Evolutionary conservation across 371 early-diverging fungal species (phyloP).

Genomic region (Apophysomyces ossiformis): DNA sequence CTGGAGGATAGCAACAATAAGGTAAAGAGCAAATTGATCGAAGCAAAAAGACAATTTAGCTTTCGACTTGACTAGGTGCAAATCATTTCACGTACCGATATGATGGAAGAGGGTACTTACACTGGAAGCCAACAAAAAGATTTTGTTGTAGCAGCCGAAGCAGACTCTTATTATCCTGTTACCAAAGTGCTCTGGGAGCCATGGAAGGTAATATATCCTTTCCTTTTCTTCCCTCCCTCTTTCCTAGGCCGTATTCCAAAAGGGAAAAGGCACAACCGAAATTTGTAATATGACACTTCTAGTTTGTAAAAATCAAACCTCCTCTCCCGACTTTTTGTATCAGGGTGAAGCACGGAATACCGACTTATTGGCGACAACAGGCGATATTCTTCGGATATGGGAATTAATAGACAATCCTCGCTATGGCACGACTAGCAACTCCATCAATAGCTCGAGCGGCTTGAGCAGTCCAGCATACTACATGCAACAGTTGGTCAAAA

Average conservation of each 20-base stretch:
- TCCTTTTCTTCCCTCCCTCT: constrained; percentile 1
- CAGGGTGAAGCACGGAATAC: constrained; percentile 33
- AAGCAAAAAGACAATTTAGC: constrained; percentile 19
- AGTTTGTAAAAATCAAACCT: constrained; percentile 13
- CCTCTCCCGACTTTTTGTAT: constrained; percentile 13
- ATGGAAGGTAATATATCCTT: constrained; percentile 47
- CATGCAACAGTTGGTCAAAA: constrained; percentile 47
- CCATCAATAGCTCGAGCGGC: constrained; percentile 45
- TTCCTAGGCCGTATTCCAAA: not conserved
- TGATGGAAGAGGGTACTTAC: constrained; percentile 26
- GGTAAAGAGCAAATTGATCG: constrained; percentile 48
- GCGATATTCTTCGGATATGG: constrained; percentile 85
- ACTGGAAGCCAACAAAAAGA: constrained; percentile 42
- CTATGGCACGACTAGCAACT: constrained; percentile 34
- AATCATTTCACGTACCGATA: constrained; percentile 52
- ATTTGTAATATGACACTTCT: constrained; percentile 17
- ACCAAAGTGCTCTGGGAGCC: constrained; percentile 89
- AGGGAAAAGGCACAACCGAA: constrained; percentile 1
- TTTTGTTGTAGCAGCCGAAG: constrained; percentile 73
- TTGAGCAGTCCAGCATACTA: constrained; percentile 28
- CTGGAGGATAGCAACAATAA: constrained; percentile 75
- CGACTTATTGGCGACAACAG: constrained; percentile 82
- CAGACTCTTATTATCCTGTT: constrained; percentile 77
- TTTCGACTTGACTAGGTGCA: constrained; percentile 23
- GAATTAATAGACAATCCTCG: constrained; percentile 65